A percentile compares a stretch with the other conserved stretches of the same genome.
Evolutionary conservation across 352 stramenopile genomes (phyloP).

Genomic region (Pythium plurisporium): DNA sequence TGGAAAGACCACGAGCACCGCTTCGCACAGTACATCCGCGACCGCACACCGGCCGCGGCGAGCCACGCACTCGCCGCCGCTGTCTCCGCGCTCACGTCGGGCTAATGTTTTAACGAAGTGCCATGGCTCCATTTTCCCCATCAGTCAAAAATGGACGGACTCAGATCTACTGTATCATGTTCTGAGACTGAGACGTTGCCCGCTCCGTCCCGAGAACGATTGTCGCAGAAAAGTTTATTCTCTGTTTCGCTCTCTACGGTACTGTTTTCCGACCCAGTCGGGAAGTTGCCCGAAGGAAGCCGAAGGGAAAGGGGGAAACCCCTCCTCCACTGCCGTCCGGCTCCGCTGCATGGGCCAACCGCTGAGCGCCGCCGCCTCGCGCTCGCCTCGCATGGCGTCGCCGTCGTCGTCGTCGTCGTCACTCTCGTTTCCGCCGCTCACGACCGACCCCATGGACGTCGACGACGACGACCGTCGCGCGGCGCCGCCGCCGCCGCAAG

Average conservation of each 20-base stretch:
- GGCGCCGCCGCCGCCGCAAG: not conserved
- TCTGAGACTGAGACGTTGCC: too few species aligned
- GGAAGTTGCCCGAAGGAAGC: too few species aligned
- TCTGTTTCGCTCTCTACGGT: too few species aligned
- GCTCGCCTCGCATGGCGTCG: too few species aligned
- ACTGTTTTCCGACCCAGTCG: too few species aligned
- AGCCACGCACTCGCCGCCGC: slow-evolving; percentile 4
- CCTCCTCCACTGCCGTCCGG: not conserved
- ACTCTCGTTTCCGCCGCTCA: not conserved
- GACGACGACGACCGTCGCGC: not conserved
- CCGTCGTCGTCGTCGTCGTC: not conserved
- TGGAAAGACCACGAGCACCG: slow-evolving; percentile 68
- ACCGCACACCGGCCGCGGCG: not conserved
- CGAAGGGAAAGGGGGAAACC: not conserved
- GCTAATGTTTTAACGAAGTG: not conserved
- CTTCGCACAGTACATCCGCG: slow-evolving; percentile 32
- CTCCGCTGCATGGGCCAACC: slow-evolving; percentile 4
- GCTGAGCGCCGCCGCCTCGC: slow-evolving; percentile 2
- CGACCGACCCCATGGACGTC: not conserved
- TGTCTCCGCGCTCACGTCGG: slow-evolving; percentile 2
- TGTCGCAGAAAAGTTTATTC: too few species aligned
- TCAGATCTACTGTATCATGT: too few species aligned
- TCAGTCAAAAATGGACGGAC: too few species aligned
- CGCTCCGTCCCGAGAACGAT: too few species aligned
- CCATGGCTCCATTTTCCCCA: slow-evolving; percentile 5